A percentile compares a stretch with the other conserved stretches of the same genome.
phyloP scores from a whole-genome alignment of 768 basidiomycete genomes.

The Mycena venus region DNA sequence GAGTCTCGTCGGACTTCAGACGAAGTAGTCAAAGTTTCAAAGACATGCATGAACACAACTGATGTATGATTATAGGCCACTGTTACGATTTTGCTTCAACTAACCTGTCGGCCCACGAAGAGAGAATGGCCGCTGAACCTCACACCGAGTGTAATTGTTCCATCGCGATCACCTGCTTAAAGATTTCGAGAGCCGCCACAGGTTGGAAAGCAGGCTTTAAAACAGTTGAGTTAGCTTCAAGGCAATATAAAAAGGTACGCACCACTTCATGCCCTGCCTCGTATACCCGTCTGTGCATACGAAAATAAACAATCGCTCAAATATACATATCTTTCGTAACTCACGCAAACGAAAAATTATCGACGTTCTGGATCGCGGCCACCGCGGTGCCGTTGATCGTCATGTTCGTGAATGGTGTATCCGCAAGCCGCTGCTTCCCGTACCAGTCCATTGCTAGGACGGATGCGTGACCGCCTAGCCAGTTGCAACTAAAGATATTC shows the following conservation, averaged over 20 bases:
- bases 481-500: slow-evolving; percentile 54
- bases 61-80: too few relatives aligned
- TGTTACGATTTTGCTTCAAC: too few relatives aligned
- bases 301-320: neutral
- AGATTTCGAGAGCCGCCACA: slow-evolving; percentile 68
- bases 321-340: slow-evolving; percentile 38
- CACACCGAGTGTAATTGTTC: slow-evolving; percentile 64
- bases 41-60: too few relatives aligned
- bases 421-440: slow-evolving; percentile 54
- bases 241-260: slow-evolving; percentile 35
- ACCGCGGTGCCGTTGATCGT: slow-evolving; percentile 66
- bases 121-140: too few relatives aligned
- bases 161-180: slow-evolving; percentile 65
- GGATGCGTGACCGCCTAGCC: slow-evolving; percentile 60
- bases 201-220: slow-evolving; percentile 74
- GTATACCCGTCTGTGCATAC: slow-evolving; percentile 61
- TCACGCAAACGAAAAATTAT: slow-evolving; percentile 77
- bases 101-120: too few relatives aligned
- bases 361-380: slow-evolving; percentile 73
- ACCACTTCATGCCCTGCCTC: slow-evolving; percentile 75
- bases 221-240: neutral
- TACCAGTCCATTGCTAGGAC: slow-evolving; percentile 62
- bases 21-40: too few relatives aligned
- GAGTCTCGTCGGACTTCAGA: too few relatives aligned
- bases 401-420: slow-evolving; percentile 63